These are phyloP conservation scores for Cyberlindnera maritima DNA, from an alignment of 805 yeast genomes.

Conservation along the genomic window DNA sequence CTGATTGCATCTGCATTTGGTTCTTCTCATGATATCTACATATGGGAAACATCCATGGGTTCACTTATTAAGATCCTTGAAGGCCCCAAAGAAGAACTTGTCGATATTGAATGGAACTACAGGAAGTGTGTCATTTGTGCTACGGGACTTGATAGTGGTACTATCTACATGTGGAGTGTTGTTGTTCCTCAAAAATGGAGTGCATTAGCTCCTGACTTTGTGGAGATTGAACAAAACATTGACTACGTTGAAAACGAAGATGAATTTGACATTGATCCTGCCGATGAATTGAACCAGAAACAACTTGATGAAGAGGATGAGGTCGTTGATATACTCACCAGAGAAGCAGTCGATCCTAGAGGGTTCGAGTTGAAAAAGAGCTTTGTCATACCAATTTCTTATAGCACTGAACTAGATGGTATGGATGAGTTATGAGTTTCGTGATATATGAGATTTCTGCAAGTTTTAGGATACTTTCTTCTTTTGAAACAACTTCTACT, in stretches of 20 bases:
- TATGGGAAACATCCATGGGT: conserved; percentile 91
- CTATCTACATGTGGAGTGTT: conserved; percentile 78
- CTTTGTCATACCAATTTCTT: conserved; percentile 57
- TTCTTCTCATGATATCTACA: conserved; percentile 81
- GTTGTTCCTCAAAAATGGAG: conserved; percentile 92
- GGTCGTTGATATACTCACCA: conserved; percentile 62
- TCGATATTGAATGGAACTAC: conserved; percentile 85
- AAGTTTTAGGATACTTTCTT: too few relatives aligned
- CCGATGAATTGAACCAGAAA: conserved; percentile 58
- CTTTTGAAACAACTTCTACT: too few relatives aligned
- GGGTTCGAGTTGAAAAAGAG: conserved; percentile 58
- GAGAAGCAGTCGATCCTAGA: conserved; percentile 66
- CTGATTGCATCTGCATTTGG: conserved; percentile 88
- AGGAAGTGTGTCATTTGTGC: conserved; percentile 71
- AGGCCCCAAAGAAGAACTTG: conserved; percentile 85
- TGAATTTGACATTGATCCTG: conserved; percentile 81
- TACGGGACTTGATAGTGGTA: conserved; percentile 83
- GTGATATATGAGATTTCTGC: background rate
- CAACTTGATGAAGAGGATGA: conserved; percentile 64
- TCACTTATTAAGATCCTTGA: conserved; percentile 85
- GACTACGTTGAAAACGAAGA: conserved; percentile 87
- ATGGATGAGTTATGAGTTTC: background rate
- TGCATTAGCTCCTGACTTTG: conserved; percentile 94
- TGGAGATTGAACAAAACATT: conserved; percentile 88
- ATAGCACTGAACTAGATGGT: conserved; percentile 16